Base-by-base conservation (phyloP, 345 rosid genomes). In the Salix suchowensis region DNA sequence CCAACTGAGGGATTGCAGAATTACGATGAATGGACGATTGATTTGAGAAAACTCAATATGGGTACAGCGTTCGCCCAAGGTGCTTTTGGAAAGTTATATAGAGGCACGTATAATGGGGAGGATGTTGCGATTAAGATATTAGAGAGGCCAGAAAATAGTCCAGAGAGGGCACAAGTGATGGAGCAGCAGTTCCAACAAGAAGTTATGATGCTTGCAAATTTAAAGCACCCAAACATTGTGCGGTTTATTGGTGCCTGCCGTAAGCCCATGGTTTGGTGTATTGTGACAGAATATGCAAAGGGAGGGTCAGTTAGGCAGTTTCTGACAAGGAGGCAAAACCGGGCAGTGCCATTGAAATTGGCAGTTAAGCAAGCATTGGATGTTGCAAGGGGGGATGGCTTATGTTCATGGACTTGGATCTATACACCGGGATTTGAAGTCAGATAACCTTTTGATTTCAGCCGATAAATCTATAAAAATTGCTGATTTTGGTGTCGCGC, bases 141-240 rank as follows among this genome's bases (percentile, higher is more conserved):
- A 64, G 83, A 80, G 80, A 80, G 83, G 74, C 83, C 83, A 16
- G 77, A 76, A 18, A 80, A 80, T 68, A 54, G 61, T 70, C 83
- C 54, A 2, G 83, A 80, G 73, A 80, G 23, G 80, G 83, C 80
- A 36, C 67, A 80, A 24, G 52, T 76, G 70, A 80, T 80, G 83
- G 83, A 80, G 71, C 83, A 80, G 54, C 83, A 80, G 64, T 80
- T 80, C 61, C 83, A 80, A 30, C 83, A 80, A 32, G 83, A 80
- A 48, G 83, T 80, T 54, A 80, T 72, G 55, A 80, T 80, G 83
- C 76, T 80, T 16, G 83, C 80, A 28, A 80, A 72, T 12, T 42
- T 80, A 67, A 80, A 72, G 74, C 83, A 80, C 54, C 77, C 80
- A 1, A 76, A 80, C 74, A 80, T 80, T 14, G 80, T 80, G 28